phyloP scores from a whole-genome alignment of 192 early-diverging fungal species.

The Coemansia sp. region DNA sequence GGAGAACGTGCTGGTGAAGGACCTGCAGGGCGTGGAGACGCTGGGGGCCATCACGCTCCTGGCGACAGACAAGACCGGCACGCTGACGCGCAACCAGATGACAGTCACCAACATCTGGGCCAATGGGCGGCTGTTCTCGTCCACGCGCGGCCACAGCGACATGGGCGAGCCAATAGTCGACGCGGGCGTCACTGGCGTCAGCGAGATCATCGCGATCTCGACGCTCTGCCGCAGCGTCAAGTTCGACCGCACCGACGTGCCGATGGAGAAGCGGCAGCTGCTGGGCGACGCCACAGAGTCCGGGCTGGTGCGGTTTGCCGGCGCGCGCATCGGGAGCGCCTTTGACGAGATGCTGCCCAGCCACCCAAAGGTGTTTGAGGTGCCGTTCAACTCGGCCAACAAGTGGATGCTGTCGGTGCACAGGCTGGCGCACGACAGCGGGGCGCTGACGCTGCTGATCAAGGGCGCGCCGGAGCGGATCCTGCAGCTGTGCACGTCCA shows the following conservation, averaged over 20 bases:
- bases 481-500: slow-evolving; percentile 75
- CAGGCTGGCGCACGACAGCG: slow-evolving; percentile 54
- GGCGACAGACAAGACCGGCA: slow-evolving; percentile 98
- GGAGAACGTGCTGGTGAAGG: slow-evolving; percentile 91
- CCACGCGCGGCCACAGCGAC: slow-evolving; percentile 54
- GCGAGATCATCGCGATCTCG: slow-evolving; percentile 78
- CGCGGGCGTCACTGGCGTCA: slow-evolving; percentile 61
- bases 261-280: slow-evolving; percentile 77
- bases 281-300: slow-evolving; percentile 95
- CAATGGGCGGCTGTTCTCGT: slow-evolving; percentile 63
- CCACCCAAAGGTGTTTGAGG: slow-evolving; percentile 90
- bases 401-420: slow-evolving; percentile 95
- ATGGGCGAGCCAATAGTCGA: slow-evolving; percentile 53
- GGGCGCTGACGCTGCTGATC: slow-evolving; percentile 71
- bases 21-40: slow-evolving; percentile 94
- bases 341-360: slow-evolving; percentile 69
- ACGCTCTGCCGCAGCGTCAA: slow-evolving; percentile 83
- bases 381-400: slow-evolving; percentile 94
- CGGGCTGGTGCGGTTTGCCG: slow-evolving; percentile 83
- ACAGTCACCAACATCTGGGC: slow-evolving; percentile 92
- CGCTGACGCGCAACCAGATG: slow-evolving; percentile 97
- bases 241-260: slow-evolving; percentile 88
- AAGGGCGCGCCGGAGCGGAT: slow-evolving; percentile 98
- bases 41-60: slow-evolving; percentile 95
- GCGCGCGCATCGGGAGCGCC: slow-evolving; percentile 60